Percentiles rank a stretch among this genome's conserved stretches.
These are phyloP conservation scores for Colletotrichum cordylinicola DNA, from an alignment of 2,329 filamentous ascomycete species.

Conservation along the genomic window DNA sequence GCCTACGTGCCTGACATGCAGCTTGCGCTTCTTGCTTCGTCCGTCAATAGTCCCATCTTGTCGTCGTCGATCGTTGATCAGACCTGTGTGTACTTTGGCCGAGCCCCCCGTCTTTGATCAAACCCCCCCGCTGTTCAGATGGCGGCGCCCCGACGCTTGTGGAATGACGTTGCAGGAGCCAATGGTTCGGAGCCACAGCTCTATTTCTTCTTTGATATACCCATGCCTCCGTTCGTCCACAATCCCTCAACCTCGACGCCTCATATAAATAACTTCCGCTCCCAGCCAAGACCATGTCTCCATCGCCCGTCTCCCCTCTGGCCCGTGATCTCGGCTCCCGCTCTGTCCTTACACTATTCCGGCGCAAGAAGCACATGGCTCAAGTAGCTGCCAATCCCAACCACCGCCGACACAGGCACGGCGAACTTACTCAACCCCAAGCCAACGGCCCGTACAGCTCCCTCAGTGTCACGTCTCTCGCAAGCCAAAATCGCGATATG, in stretches of 20 bases:
- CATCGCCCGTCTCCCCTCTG: neutral
- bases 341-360: neutral
- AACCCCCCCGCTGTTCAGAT: neutral
- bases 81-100: neutral
- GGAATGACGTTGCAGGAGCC: constrained; percentile 6
- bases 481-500: neutral
- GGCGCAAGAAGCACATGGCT: constrained; percentile 14
- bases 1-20: neutral
- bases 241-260: neutral
- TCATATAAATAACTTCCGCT: neutral
- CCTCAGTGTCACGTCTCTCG: neutral
- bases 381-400: neutral
- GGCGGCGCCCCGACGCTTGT: neutral
- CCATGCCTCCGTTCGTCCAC: neutral
- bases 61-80: neutral
- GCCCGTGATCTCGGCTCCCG: neutral
- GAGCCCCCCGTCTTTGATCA: constrained; percentile 1
- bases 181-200: constrained; percentile 1
- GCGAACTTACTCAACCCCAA: neutral
- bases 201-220: constrained; percentile 4
- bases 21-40: neutral
- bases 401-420: constrained; percentile 8
- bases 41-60: neutral
- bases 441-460: neutral
- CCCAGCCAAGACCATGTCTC: neutral